Evolutionary conservation across 176 grass and related monocot species (phyloP).

Genomic region (Puccinellia tenuiflora): DNA sequence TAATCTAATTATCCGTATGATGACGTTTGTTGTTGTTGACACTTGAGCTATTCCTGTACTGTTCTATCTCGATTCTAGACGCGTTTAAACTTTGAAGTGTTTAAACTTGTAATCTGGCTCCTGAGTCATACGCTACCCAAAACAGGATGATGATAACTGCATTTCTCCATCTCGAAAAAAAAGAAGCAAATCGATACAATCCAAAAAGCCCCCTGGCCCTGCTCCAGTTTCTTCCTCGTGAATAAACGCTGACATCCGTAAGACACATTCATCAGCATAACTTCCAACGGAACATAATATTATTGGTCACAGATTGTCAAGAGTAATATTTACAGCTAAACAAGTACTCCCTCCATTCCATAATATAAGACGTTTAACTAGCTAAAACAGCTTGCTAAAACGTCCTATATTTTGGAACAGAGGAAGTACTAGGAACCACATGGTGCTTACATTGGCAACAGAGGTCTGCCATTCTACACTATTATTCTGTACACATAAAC

Average conservation of each 20-base stretch:
- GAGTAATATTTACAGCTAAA: constrained; percentile 5
- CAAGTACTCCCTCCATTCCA: no score
- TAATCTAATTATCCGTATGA: no score
- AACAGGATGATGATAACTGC: neutral
- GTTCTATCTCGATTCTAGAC: neutral
- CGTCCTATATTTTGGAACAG: no score
- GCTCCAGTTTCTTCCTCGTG: neutral
- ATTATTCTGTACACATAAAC: neutral
- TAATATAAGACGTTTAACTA: no score
- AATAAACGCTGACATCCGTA: neutral
- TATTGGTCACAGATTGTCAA: neutral
- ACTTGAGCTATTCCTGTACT: neutral
- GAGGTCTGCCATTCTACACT: neutral
- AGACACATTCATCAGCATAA: neutral
- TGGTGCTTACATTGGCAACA: neutral
- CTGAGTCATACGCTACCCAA: neutral
- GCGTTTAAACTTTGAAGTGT: no score
- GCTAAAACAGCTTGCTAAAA: no score
- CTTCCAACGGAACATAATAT: neutral
- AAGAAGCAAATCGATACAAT: neutral
- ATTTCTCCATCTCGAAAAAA: neutral
- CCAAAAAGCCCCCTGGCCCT: neutral
- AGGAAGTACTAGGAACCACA: neutral
- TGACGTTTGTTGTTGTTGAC: no score
- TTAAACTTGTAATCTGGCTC: no score